phyloP scores from a whole-genome alignment of 768 basidiomycete genomes.

The Fomitopsis pulvina region DNA sequence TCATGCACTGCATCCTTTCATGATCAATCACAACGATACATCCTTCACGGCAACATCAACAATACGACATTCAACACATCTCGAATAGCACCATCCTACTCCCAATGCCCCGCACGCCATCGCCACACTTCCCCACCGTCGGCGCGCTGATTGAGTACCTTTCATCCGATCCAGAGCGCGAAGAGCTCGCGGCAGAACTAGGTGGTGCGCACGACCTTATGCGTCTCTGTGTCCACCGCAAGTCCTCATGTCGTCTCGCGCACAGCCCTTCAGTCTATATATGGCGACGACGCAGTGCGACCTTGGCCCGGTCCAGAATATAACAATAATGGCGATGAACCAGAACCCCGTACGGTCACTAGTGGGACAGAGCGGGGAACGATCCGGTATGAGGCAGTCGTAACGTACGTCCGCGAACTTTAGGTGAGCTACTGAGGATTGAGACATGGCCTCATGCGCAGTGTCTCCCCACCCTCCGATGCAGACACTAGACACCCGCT shows the following conservation, averaged over 20 bases:
- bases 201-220: constrained; percentile 29
- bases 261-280: constrained; percentile 76
- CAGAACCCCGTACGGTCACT: neutral
- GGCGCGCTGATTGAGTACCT: constrained; percentile 12
- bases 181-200: constrained; percentile 41
- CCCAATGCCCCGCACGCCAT: constrained; percentile 1
- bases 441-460: constrained; percentile 8
- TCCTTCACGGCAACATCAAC: too few relatives aligned
- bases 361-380: constrained; percentile 21
- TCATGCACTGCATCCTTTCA: too few relatives aligned
- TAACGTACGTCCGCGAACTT: constrained; percentile 44
- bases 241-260: constrained; percentile 5
- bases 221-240: constrained; percentile 9
- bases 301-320: constrained; percentile 35
- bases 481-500: constrained; percentile 2
- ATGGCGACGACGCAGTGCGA: constrained; percentile 61
- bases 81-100: neutral
- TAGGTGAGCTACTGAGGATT: neutral
- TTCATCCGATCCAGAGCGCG: constrained; percentile 30
- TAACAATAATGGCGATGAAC: neutral
- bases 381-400: constrained; percentile 57
- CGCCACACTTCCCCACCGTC: neutral
- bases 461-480: constrained; percentile 36
- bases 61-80: too few relatives aligned
- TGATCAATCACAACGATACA: too few relatives aligned